Base-by-base conservation (phyloP, 2,329 filamentous ascomycete genomes). In the Aureobasidium sp. region DNA sequence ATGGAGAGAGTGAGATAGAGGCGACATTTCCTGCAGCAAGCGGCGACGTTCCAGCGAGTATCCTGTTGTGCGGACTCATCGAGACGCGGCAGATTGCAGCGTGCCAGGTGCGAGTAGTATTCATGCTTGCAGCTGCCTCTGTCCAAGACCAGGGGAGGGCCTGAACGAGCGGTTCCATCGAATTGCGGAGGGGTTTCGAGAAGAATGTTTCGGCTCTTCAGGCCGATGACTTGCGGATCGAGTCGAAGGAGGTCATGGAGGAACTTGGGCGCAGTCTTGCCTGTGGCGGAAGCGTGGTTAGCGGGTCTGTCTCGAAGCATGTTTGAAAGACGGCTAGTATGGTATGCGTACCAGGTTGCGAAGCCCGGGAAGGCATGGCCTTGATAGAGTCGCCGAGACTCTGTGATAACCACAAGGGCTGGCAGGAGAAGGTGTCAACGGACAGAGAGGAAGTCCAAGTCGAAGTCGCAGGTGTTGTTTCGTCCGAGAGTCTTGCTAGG, bases 11-110 rank as follows among this genome's bases (percentile, higher is more conserved):
- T 79, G 47, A 88, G 75, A 72, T 89, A 86, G 68, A 79, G 79
- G 57, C 84, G 81, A 70, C 87, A 90, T 63, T 76, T 78, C 62
- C 78, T 74, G 72, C 87, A 90, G 66, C 84, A 79, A 3, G 84
- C 79, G 17, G 85, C 81, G 31, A 87, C 76, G 66, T 80, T 84
- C 70, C 82, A 85, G 51, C 77, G 70, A 2, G 79, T 78, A 7
- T 71, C 64, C 36, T 66, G 66, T 63, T 74, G 71, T 39, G 75
- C 71, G 36, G 72, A 68, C 34, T 73, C 70, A 62, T 80, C 78
- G 12, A 76, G 70, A 12, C 71, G 70, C 6, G 80, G 78, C 29
- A 80, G 69, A 36, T 75, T 71, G 60, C 81, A 84, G 71, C 87
- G 84, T 49, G 77, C 75, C 22, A 74, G 64, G 69, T 89, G 88